Conservation (phyloP, 2,329 filamentous ascomycete species). For the Ophiostoma piceae region DNA sequence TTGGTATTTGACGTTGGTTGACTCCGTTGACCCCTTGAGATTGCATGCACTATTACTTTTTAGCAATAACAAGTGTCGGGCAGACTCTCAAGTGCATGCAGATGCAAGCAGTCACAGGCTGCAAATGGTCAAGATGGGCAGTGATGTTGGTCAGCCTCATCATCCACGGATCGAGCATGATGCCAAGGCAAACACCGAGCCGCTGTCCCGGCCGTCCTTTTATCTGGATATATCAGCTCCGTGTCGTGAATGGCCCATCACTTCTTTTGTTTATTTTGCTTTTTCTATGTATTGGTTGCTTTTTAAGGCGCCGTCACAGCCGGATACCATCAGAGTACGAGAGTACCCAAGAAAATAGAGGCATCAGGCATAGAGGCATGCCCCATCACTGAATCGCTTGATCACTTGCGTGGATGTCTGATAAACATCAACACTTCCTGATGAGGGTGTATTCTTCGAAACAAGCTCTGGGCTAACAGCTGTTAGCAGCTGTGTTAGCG, state of each 20-base stretch:
- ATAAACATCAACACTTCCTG: background rate
- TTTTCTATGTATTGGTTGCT: background rate
- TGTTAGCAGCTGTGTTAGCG: background rate
- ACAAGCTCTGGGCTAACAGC: background rate
- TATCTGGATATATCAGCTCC: background rate
- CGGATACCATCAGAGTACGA: background rate
- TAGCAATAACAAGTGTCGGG: background rate
- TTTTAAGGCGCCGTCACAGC: background rate
- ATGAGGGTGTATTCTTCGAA: background rate
- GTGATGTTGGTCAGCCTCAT: background rate
- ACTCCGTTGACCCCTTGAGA: background rate
- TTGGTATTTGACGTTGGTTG: background rate
- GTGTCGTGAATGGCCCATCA: too few species aligned
- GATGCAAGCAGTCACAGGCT: background rate
- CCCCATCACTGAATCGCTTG: background rate
- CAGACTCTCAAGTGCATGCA: background rate
- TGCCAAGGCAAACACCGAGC: background rate
- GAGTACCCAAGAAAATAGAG: too few species aligned
- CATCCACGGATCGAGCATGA: background rate
- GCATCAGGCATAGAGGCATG: too few species aligned
- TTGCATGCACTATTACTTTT: constrained; percentile 6
- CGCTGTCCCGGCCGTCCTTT: background rate
- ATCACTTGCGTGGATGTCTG: background rate
- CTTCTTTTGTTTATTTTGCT: too few species aligned
- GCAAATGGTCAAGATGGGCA: background rate